Percentiles rank a stretch among this genome's conserved stretches.
These are phyloP conservation scores for Pseudovirgaria hyperparasitica DNA, from an alignment of 2,329 filamentous ascomycete species.

Conservation along the genomic window DNA sequence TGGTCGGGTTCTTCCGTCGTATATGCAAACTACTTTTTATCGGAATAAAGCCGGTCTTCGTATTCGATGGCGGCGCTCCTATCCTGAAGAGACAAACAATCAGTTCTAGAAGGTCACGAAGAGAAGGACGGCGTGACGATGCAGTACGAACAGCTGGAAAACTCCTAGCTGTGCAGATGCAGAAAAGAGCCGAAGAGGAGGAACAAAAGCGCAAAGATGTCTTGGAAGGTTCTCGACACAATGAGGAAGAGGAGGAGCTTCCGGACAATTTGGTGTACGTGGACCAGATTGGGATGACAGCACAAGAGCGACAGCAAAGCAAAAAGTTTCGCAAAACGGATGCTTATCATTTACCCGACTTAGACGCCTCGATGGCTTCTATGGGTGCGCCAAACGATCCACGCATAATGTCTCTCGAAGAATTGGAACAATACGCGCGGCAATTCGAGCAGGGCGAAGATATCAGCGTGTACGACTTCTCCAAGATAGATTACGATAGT, in stretches of 20 bases:
- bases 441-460: slow-evolving; percentile 91
- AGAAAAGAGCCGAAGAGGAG: slow-evolving; percentile 78
- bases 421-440: slow-evolving; percentile 83
- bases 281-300: slow-evolving; percentile 74
- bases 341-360: slow-evolving; percentile 84
- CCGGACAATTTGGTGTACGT: slow-evolving; percentile 74
- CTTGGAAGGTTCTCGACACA: slow-evolving; percentile 28
- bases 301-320: slow-evolving; percentile 58
- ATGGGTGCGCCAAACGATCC: slow-evolving; percentile 90
- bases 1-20: slow-evolving; percentile 94
- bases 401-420: slow-evolving; percentile 89
- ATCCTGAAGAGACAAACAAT: slow-evolving; percentile 86
- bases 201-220: slow-evolving; percentile 51
- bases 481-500: slow-evolving; percentile 95
- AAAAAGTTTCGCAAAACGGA: slow-evolving; percentile 84
- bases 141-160: slow-evolving; percentile 83
- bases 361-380: slow-evolving; percentile 62
- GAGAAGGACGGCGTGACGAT: slow-evolving; percentile 88
- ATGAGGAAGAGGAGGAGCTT: slow-evolving; percentile 49
- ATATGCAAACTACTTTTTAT: slow-evolving; percentile 97
- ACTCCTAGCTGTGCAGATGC: slow-evolving; percentile 86
- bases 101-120: slow-evolving; percentile 58
- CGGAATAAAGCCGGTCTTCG: slow-evolving; percentile 91
- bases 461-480: slow-evolving; percentile 80
- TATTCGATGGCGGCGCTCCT: slow-evolving; percentile 93